These are phyloP conservation scores for Dorcoceras hygrometricum DNA, from an alignment of 257 asterid species.

Conservation along the genomic window DNA sequence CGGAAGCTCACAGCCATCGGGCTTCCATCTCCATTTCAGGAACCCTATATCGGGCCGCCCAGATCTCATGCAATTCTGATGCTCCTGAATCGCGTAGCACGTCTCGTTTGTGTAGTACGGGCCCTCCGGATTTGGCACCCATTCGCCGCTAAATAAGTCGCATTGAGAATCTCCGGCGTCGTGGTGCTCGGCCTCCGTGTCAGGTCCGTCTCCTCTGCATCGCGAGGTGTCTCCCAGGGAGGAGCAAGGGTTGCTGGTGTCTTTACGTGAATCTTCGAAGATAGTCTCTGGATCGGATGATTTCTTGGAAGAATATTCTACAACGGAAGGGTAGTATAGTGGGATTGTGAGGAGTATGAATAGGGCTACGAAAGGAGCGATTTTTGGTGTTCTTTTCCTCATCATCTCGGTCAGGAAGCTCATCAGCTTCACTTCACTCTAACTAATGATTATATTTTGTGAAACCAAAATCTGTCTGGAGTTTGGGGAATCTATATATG, in stretches of 20 bases:
- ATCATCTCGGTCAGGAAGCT: not conserved
- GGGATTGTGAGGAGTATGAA: conserved; percentile 49
- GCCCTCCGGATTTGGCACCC: conserved; percentile 67
- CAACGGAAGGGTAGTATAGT: conserved; percentile 38
- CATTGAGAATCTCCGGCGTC: conserved; percentile 35
- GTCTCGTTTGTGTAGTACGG: conserved; percentile 68
- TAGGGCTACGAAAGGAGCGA: conserved; percentile 50
- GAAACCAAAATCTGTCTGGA: no score
- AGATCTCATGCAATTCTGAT: conserved; percentile 58
- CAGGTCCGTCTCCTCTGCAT: conserved; percentile 6
- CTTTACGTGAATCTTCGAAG: conserved; percentile 14
- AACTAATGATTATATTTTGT: no score
- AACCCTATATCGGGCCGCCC: conserved; percentile 55
- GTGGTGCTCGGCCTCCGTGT: not conserved
- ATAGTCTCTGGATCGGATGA: conserved; percentile 19
- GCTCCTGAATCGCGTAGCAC: conserved; percentile 50
- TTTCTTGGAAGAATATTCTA: conserved; percentile 33
- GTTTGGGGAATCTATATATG: no score
- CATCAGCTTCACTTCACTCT: no score
- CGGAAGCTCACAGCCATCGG: conserved; percentile 54
- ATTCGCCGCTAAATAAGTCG: conserved; percentile 72
- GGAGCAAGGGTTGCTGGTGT: conserved; percentile 17
- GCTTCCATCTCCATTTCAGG: conserved; percentile 67
- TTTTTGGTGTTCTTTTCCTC: conserved; percentile 45
- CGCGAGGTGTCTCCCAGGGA: not conserved